phyloP scores from a whole-genome alignment of 331 rosid species.

The Arachis monticola region DNA sequence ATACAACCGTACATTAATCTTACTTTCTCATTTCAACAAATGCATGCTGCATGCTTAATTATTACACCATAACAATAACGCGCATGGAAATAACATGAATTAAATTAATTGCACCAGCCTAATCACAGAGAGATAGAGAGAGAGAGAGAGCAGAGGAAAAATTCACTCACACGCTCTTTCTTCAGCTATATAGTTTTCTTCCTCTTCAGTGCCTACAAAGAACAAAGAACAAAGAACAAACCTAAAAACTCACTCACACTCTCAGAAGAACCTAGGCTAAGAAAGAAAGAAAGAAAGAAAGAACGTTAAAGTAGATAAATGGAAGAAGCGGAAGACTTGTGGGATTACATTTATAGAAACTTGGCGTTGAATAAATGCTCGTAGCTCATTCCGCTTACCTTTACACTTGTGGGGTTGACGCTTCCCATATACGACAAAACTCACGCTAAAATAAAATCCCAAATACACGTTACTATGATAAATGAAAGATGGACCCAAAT shows the following conservation, averaged over 20 bases:
- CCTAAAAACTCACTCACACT: neutral
- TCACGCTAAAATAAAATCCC: slow-evolving; percentile 6
- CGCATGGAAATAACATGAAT: neutral
- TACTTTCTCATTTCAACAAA: neutral
- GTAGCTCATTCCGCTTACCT: slow-evolving; percentile 25
- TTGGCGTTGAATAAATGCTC: slow-evolving; percentile 26
- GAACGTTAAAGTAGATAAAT: slow-evolving; percentile 6
- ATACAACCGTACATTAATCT: slow-evolving; percentile 7
- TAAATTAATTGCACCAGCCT: neutral
- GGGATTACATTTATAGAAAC: slow-evolving; percentile 57
- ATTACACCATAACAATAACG: neutral
- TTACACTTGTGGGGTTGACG: slow-evolving; percentile 47
- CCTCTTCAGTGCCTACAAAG: slow-evolving; percentile 38
- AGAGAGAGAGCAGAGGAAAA: neutral
- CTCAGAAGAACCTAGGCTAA: slow-evolving; percentile 16
- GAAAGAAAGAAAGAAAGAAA: neutral
- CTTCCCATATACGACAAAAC: slow-evolving; percentile 18
- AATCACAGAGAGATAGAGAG: neutral
- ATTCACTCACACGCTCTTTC: slow-evolving; percentile 33
- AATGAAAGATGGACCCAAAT: slow-evolving; percentile 36
- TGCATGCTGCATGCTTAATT: neutral
- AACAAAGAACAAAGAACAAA: neutral
- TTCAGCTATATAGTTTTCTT: slow-evolving; percentile 9
- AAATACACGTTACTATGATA: slow-evolving; percentile 22
- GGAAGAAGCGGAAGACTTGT: neutral